Conservation (phyloP, 2,329 filamentous ascomycete species). For the Emergomyces orientalis region DNA sequence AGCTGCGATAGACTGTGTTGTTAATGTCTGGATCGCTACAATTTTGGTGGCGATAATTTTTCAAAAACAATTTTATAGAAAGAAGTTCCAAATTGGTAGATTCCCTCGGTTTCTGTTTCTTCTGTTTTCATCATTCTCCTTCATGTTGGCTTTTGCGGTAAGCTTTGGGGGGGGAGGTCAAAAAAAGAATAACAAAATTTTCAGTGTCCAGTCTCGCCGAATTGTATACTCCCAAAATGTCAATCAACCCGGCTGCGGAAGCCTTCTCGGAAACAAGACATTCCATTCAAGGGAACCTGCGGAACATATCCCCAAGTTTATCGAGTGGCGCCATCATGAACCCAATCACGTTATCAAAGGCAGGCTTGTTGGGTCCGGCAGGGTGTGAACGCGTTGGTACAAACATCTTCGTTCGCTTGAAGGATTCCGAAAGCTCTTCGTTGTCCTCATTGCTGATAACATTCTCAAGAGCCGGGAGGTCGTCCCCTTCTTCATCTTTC, state of each 20-base stretch:
- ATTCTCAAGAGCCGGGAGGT: conserved; percentile 40
- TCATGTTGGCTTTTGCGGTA: not conserved
- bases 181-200: not conserved
- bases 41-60: not conserved
- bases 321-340: conserved; percentile 49
- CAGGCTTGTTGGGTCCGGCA: conserved; percentile 40
- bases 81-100: not conserved
- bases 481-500: conserved; percentile 39
- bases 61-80: not conserved
- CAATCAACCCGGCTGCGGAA: not conserved
- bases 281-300: conserved; percentile 38
- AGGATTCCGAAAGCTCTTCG: conserved; percentile 33
- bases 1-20: not conserved
- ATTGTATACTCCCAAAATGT: not conserved
- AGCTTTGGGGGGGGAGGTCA: not conserved
- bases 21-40: not conserved
- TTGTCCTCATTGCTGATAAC: conserved; percentile 27
- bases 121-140: not conserved
- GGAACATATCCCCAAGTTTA: conserved; percentile 44
- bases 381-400: conserved; percentile 44
- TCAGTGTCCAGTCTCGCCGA: not conserved
- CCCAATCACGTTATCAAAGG: conserved; percentile 47
- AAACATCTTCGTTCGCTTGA: conserved; percentile 44
- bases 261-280: not conserved
- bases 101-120: not conserved